Base-by-base conservation (phyloP, 371 early-diverging fungal species). In the Pancytospora philotis region DNA sequence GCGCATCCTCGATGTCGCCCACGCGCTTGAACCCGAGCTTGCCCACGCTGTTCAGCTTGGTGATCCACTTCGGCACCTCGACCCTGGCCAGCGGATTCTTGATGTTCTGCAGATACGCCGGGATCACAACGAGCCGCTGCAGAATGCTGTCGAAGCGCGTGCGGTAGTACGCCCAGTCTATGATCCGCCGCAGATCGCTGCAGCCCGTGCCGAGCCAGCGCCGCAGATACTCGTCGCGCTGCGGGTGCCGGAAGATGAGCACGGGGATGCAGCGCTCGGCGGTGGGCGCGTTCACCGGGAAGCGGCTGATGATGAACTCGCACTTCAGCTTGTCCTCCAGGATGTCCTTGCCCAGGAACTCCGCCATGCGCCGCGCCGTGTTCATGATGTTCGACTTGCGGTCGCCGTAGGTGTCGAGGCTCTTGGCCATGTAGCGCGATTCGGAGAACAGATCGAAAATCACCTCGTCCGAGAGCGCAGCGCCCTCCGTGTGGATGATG, bases 151-250 rank as follows among this genome's bases (percentile, higher is more conserved):
- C 90, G 69, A 97, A 90, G 37, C 98, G 87, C 70, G 93, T 93
- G 62, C 89, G 70, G 76, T 99, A 99, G 80, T 99, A 99, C 48
- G 86, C 81, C 99, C 99, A 99, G 81, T 99, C 98, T 19, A 99
- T 73, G 34, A 99, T 87, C 30, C 87, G 86, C 50, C 45, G 92
- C 84, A 74, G 91, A 87, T 75, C 91, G 88, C 78, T 87, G 84
- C 68, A 84, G 83, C 41, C 84, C 55, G 27, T 73, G 62, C 39
- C 35, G 62, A 93, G 83, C 98, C 98, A 99, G 73, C 88, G 89
- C 16, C 90, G 84, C 50, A 97, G 76, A 73, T 86, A 95, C 75
- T 89, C 88, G 56, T 87, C 85, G 72, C 84, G 85, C 1, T 84
- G 81, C 27, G 91, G 90, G 0, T 91, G 87, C 8, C 87, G 86